Evolutionary conservation across 495 filamentous ascomycete species (phyloP), one percentile per base, ranked within the genome.

Genomic region (Annulohypoxylon stygium): DNA sequence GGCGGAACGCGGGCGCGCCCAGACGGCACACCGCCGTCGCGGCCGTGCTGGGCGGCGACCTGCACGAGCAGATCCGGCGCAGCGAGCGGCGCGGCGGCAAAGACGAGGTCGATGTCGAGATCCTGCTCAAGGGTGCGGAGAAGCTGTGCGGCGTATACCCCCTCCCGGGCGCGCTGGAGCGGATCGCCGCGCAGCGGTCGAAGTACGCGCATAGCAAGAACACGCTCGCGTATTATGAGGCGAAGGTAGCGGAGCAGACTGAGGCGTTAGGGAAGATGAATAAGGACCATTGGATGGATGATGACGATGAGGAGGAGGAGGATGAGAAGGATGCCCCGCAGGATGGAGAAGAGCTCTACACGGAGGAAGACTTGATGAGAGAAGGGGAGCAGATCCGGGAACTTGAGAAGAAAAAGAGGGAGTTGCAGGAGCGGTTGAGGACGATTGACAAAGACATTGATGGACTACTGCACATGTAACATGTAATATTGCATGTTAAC

Each of bases 91-190:
- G 82, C 34, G 70, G 75, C 23, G 83, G 79, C 53, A 85, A 84
- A 45, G 78, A 91, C 66, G 94, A 97, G 41, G 85, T 98, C 6
- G 93, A 98, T 80, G 90, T 98, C 23, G 93, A 97, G 77, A 85
- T 97, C 3, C 81, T 99, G 37, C 85, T 99, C 16, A 86, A 88
- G 61, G 95, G 96, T 1, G 96, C 95, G 3, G 94, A 98, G 83
- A 97, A 94, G 82, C 85, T 99, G 26, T 94, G 93, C 75, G 86
- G 85, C 53, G 94, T 97, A 37, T 99, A 98, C 87, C 93, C 87
- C 69, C 86, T 98, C 47, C 86, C 91, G 2, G 95, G 94, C 26
- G 94, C 93, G n/a, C 78, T 87, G 4, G 93, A 97, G 76, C 88
- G 90, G 69, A 96, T 98, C 65, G 81, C 89, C 2, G 85, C 82